Base-by-base conservation (phyloP, 306 rosid species). In the Lablab purpureus region DNA sequence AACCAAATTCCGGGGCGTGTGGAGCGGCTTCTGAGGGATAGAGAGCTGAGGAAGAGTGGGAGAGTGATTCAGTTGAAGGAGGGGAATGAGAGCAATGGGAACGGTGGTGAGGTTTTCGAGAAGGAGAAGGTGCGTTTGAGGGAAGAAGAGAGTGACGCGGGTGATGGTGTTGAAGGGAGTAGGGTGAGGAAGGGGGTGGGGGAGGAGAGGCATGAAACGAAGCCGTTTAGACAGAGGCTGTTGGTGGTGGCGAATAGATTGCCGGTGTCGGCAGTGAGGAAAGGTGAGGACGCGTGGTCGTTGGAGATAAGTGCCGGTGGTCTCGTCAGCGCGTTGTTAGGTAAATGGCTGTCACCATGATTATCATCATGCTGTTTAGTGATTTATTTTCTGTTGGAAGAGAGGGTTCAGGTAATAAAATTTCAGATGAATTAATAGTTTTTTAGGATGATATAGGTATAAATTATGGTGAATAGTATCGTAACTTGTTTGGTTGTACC, bases 251-350 rank as follows among this genome's bases (percentile, higher is more conserved):
- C 98, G 14, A 93, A 93, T 70, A 88, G 98, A 87, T 78, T 93
- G 71, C 98, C 98, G 3, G 98, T 93, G 64, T 89, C 98, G 47
- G 98, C 98, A 21, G 82, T 91, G 37, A 85, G 98, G 84, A 87
- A 84, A 85, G 90, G 98, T 13, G 96, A 88, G 85, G 94, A 91
- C 47, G 83, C 90, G 15, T 93, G 98, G 98, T 88, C 94, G 68
- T 77, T 93, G 85, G 98, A 93, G 76, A 85, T 93, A 12, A 93
- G 98, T 79, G 97, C 91, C 28, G 98, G 98, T 36, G 98, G 98
- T 80, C 81, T 93, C 58, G 98, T 93, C 70, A 93, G 71, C 77
- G 98, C 98, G 49, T 89, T 93, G 54, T 87, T 93, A 50, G 98
- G 98, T 93, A 90, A 41, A 84, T 73, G 78, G 45, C 27, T 14